These are phyloP conservation scores for Parascedosporium putredinis DNA, from an alignment of 2,329 filamentous ascomycete genomes.

Conservation along the genomic window DNA sequence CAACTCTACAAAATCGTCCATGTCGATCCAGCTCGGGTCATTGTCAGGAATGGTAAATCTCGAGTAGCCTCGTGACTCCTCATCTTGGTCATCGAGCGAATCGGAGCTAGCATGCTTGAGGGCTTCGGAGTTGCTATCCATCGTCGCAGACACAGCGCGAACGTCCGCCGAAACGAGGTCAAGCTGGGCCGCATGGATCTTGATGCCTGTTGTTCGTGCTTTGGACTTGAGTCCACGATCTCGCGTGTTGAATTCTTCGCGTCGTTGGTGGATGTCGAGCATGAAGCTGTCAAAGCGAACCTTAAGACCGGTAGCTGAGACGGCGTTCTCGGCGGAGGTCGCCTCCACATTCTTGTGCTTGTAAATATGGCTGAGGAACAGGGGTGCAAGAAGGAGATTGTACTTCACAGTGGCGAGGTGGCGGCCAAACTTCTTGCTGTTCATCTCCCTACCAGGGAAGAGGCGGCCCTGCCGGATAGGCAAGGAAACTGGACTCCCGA, in stretches of 20 bases:
- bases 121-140: conserved; percentile 59
- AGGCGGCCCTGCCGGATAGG: conserved; percentile 86
- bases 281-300: conserved; percentile 94
- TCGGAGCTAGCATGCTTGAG: conserved; percentile 12
- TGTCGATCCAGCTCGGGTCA: conserved; percentile 94
- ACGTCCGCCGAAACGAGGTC: conserved; percentile 89
- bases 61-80: conserved; percentile 60
- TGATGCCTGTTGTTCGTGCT: conserved; percentile 81
- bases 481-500: conserved; percentile 87
- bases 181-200: conserved; percentile 87
- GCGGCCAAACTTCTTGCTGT: conserved; percentile 95
- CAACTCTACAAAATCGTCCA: conserved; percentile 98
- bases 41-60: conserved; percentile 93
- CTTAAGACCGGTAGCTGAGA: conserved; percentile 93
- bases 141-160: conserved; percentile 82
- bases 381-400: conserved; percentile 78
- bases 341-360: conserved; percentile 96
- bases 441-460: conserved; percentile 89
- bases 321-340: conserved; percentile 55
- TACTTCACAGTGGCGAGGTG: conserved; percentile 99
- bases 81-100: conserved; percentile 32
- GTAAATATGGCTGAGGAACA: conserved; percentile 95
- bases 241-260: conserved; percentile 80
- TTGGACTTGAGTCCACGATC: conserved; percentile 67
- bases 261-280: conserved; percentile 86